These are phyloP conservation scores for Yamagishiella unicocca DNA, from an alignment of 139 green algal species.

Conservation along the genomic window DNA sequence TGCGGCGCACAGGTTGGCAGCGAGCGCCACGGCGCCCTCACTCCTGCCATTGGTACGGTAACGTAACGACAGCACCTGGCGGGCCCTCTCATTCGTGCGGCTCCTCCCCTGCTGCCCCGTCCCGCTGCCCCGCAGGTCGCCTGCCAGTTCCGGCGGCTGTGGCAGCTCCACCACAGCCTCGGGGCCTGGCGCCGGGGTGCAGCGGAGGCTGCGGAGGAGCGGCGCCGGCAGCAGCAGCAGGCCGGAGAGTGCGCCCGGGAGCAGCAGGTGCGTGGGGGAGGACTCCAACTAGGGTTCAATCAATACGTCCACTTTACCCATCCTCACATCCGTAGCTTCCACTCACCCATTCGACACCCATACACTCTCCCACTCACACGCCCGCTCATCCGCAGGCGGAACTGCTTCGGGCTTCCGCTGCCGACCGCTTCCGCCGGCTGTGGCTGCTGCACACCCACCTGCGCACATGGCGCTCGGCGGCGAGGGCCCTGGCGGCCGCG, in stretches of 20 bases:
- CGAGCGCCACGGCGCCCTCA: too few species aligned
- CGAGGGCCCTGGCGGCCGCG: not conserved
- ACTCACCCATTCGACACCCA: too few species aligned
- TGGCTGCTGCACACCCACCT: constrained; percentile 24
- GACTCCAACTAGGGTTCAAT: too few species aligned
- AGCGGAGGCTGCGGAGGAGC: not conserved
- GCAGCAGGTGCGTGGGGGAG: constrained; percentile 3
- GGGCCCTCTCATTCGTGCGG: too few species aligned
- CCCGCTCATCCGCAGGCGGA: constrained; percentile 3
- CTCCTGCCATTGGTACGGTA: too few species aligned
- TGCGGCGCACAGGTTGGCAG: too few species aligned
- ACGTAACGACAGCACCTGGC: too few species aligned
- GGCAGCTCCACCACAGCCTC: constrained; percentile 11
- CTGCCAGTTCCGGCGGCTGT: constrained; percentile 29
- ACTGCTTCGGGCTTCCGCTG: not conserved
- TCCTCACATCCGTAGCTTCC: too few species aligned
- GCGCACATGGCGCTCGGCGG: constrained; percentile 6
- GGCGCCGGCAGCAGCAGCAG: not conserved
- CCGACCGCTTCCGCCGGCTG: constrained; percentile 38
- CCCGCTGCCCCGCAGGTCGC: constrained; percentile 12
- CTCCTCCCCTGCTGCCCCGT: not conserved
- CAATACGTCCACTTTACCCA: too few species aligned
- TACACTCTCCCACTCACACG: not conserved
- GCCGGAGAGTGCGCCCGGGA: not conserved
- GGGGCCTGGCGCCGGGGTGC: not conserved